Evolutionary conservation across 2,329 filamentous ascomycete species (phyloP), one percentile per base, ranked within the genome.

Genomic region (Aspergillus costaricaensis): DNA sequence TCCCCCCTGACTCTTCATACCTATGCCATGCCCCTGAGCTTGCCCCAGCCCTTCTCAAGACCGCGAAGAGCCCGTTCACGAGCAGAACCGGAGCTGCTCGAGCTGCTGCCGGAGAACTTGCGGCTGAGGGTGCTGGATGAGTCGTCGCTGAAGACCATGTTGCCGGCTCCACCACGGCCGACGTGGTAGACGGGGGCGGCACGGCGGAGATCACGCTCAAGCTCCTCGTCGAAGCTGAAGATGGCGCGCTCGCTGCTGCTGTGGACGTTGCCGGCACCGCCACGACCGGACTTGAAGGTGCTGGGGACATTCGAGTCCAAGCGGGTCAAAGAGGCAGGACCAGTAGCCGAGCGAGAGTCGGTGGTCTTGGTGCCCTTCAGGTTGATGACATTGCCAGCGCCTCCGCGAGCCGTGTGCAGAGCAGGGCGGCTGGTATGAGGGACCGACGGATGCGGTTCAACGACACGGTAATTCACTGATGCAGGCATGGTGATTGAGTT

Each of bases 141-240:
- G 47, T 70, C 65, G 65, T 71, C 70, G 47, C 69, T 61, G 66
- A 65, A 67, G 54, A 79, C 70, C 64, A 72, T 73, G 73, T 88
- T 88, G 54, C 84, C 86, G 12, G 82, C 83, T 43, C 86, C 86
- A 19, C 86, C 86, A 48, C 86, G 81, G 47, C 86, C 86, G 64
- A 88, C 83, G 72, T 87, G 84, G 79, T 87, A 88, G 62, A 88
- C 82, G 17, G 86, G 86, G 2, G 85, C 85, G 50, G 82, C 79
- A 38, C 82, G 78, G 59, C 82, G 80, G 63, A 84, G 77, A 62
- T 86, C 82, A 60, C 82, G 82, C 66, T 85, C 81, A 55, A 88
- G 80, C 69, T 88, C 86, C 77, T 88, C 86, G 72, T 88, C 86
- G 76, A 88, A 88, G 74, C 82, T 84, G 80, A 88, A 88, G 72